Percentiles rank a stretch among this genome's conserved stretches.
Conservation (phyloP, 495 filamentous ascomycete species). For the Sporormia fimetaria region DNA sequence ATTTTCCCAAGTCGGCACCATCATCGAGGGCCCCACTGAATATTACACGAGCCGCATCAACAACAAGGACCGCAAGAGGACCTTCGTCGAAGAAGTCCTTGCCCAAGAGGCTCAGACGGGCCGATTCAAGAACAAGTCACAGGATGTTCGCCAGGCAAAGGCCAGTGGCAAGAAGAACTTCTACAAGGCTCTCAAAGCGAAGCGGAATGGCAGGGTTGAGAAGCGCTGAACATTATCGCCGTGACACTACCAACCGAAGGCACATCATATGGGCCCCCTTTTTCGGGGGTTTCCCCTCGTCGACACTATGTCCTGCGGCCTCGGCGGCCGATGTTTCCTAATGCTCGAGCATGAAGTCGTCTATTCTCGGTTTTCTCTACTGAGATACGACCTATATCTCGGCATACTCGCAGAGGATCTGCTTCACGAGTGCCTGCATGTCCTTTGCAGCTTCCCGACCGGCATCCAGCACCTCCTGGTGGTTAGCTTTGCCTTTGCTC, state of each 20-base stretch:
- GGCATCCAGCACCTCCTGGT: slow-evolving; percentile 61
- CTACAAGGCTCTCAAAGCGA: slow-evolving; percentile 54
- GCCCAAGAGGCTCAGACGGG: slow-evolving; percentile 47
- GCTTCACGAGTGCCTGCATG: slow-evolving; percentile 45
- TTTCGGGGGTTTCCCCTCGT: too few relatives aligned
- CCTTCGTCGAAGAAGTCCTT: slow-evolving; percentile 81
- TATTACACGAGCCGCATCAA: slow-evolving; percentile 65
- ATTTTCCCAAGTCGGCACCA: slow-evolving; percentile 78
- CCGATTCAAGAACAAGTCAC: slow-evolving; percentile 60
- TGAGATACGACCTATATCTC: slow-evolving; percentile 1
- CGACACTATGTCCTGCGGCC: too few relatives aligned
- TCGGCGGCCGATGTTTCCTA: too few relatives aligned
- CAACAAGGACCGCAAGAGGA: slow-evolving; percentile 80
- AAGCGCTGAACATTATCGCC: slow-evolving; percentile 17
- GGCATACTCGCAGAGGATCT: slow-evolving; percentile 30
- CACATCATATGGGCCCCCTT: too few relatives aligned
- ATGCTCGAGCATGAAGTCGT: not conserved
- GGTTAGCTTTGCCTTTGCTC: slow-evolving; percentile 55
- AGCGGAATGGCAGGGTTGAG: slow-evolving; percentile 37
- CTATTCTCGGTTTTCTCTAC: too few relatives aligned
- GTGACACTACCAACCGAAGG: not conserved
- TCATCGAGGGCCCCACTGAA: slow-evolving; percentile 82
- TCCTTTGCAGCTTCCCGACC: slow-evolving; percentile 51
- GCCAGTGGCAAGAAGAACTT: slow-evolving; percentile 60
- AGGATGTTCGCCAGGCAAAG: slow-evolving; percentile 54